Conservation (phyloP, 2,329 filamentous ascomycete species). For the Colletotrichum sp. region DNA sequence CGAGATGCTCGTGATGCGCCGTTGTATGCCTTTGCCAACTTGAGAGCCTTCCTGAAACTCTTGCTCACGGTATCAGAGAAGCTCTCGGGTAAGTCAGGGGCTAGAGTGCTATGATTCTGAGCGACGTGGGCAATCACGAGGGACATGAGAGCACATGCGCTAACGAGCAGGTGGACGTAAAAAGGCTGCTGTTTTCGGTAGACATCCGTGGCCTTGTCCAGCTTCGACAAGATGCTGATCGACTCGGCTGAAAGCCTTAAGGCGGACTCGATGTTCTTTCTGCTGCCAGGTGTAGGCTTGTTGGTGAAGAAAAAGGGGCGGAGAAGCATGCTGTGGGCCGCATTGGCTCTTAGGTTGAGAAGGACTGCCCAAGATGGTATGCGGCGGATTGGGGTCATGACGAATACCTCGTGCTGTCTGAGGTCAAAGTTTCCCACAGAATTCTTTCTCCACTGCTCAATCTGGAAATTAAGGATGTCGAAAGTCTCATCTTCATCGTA, state of each 20-base stretch:
- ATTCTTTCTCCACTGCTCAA: not conserved
- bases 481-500: not conserved
- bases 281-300: not conserved
- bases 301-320: constrained; percentile 15
- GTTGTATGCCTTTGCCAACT: not conserved
- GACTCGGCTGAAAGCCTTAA: not conserved
- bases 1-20: not conserved
- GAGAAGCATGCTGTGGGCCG: constrained; percentile 6
- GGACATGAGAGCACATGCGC: constrained; percentile 10
- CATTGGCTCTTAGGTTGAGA: constrained; percentile 10
- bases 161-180: constrained; percentile 9
- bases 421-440: not conserved
- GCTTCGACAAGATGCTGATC: not conserved
- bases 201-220: constrained; percentile 7
- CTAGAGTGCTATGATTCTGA: not conserved
- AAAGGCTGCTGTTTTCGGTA: constrained; percentile 15
- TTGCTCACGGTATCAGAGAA: not conserved
- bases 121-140: not conserved
- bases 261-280: constrained; percentile 5
- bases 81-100: not conserved
- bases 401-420: not conserved
- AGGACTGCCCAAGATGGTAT: constrained; percentile 14
- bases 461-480: not conserved
- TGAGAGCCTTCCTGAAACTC: not conserved
- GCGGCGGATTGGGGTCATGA: not conserved